Evolutionary conservation across 2,329 filamentous ascomycete genomes (phyloP).

Genomic region (Penicillium crustosum): DNA sequence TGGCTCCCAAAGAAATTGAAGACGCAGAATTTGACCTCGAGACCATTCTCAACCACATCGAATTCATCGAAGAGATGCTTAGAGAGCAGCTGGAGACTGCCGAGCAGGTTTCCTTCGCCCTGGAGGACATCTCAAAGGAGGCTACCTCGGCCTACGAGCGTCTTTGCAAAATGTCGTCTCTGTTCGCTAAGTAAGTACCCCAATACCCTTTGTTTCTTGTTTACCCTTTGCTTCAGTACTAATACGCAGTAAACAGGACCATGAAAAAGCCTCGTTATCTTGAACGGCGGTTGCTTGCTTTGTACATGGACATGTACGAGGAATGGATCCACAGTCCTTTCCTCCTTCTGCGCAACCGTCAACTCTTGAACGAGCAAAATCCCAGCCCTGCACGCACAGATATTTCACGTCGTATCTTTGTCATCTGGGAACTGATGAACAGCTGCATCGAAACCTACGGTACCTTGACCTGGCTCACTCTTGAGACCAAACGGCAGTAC

Average conservation of each 20-base stretch:
- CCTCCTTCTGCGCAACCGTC: conserved; percentile 19
- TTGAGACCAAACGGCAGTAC: conserved; percentile 16
- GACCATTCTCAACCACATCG: conserved; percentile 9
- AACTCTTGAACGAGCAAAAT: conserved; percentile 2
- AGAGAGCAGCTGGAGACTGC: conserved; percentile 11
- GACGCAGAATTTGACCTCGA: conserved; percentile 11
- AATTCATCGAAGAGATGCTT: conserved; percentile 16
- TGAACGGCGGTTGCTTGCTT: conserved; percentile 24
- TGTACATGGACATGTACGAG: conserved; percentile 29
- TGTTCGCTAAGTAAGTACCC: conserved; percentile 23
- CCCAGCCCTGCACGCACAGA: neutral
- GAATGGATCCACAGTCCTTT: conserved; percentile 28
- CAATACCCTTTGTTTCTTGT: too few relatives aligned
- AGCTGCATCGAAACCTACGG: conserved; percentile 25
- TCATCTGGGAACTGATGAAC: conserved; percentile 22
- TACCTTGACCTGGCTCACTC: conserved; percentile 14
- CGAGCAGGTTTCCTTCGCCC: conserved; percentile 3
- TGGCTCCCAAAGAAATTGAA: conserved; percentile 12
- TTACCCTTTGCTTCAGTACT: neutral
- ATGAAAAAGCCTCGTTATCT: conserved; percentile 21
- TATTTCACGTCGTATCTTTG: conserved; percentile 17
- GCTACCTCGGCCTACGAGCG: conserved; percentile 7
- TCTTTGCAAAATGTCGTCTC: conserved; percentile 18
- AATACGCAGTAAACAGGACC: conserved; percentile 13
- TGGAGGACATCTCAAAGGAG: conserved; percentile 13